Conservation (phyloP, 1,284 basidiomycete genomes). For the Puccinia sorghi region DNA sequence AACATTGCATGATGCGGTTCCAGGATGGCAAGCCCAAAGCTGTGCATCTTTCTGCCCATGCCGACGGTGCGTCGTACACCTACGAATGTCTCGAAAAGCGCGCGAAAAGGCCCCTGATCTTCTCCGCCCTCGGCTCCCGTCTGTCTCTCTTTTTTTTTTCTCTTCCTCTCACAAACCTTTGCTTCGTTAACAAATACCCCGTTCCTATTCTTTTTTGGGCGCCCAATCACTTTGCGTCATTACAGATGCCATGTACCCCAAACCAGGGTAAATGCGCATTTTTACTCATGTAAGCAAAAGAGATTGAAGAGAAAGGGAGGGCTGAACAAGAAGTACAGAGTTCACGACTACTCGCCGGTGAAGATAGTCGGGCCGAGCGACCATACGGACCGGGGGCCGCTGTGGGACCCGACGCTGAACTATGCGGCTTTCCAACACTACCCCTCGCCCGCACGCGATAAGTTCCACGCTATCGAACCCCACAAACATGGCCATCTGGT, state of each 20-base stretch:
- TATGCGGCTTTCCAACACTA: conserved; percentile 36
- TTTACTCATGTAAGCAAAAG: neutral
- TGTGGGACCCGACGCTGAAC: conserved; percentile 36
- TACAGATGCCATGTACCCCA: conserved; percentile 37
- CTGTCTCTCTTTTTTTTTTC: neutral
- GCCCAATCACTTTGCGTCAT: neutral
- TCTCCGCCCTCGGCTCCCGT: conserved; percentile 43
- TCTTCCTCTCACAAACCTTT: too few species aligned
- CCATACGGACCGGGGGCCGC: conserved; percentile 31
- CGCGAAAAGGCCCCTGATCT: conserved; percentile 25
- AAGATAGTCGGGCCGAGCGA: conserved; percentile 29
- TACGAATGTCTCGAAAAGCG: conserved; percentile 29
- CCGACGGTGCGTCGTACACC: conserved; percentile 19
- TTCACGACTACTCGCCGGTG: conserved; percentile 35
- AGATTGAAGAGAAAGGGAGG: neutral
- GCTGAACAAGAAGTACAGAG: neutral
- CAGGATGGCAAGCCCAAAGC: conserved; percentile 25
- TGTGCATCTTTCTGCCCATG: conserved; percentile 38
- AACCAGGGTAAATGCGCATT: conserved; percentile 21
- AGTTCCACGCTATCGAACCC: conserved; percentile 17
- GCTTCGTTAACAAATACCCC: too few species aligned
- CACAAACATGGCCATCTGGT: conserved; percentile 10
- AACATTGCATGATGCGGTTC: conserved; percentile 47
- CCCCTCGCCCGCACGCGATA: conserved; percentile 32
- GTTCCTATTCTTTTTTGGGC: neutral